These are phyloP conservation scores for Kwoniella bestiolae DNA, from an alignment of 768 basidiomycete genomes.

Conservation along the genomic window DNA sequence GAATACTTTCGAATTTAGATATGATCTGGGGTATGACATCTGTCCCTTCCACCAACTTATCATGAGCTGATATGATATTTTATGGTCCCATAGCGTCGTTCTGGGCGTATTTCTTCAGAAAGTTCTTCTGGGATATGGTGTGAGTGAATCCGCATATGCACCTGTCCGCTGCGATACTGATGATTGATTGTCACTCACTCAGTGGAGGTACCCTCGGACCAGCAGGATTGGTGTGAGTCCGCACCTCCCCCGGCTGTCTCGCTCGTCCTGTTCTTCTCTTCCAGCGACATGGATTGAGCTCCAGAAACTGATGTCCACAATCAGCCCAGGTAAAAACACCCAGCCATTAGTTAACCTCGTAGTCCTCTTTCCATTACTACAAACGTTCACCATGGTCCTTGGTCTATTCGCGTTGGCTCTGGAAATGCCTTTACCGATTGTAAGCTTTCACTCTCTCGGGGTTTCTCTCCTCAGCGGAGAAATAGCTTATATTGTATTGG, in stretches of 20 bases:
- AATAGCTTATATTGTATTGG: slow-evolving; percentile 19
- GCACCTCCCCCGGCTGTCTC: no score
- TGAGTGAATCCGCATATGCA: slow-evolving; percentile 20
- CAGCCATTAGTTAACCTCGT: slow-evolving; percentile 73
- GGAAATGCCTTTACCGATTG: slow-evolving; percentile 70
- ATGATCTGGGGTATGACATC: slow-evolving; percentile 21
- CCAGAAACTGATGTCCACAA: no score
- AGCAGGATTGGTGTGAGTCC: slow-evolving; percentile 50
- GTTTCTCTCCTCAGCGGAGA: background rate
- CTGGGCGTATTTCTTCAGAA: slow-evolving; percentile 81
- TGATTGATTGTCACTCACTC: background rate
- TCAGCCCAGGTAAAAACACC: slow-evolving; percentile 68
- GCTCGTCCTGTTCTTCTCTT: background rate
- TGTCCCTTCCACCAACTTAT: no score
- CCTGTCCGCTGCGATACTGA: background rate
- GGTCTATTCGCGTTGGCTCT: slow-evolving; percentile 67
- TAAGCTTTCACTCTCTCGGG: slow-evolving; percentile 19
- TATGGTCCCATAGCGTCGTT: slow-evolving; percentile 62
- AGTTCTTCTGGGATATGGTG: slow-evolving; percentile 96
- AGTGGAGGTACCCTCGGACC: slow-evolving; percentile 67
- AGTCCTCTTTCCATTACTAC: slow-evolving; percentile 77
- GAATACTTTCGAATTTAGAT: background rate
- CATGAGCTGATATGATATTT: slow-evolving; percentile 67
- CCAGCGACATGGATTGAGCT: background rate
- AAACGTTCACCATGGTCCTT: slow-evolving; percentile 68